A percentile compares a stretch with the other conserved stretches of the same genome.
Conservation (phyloP, 208 protist species). For the Trichomonas tenax region DNA sequence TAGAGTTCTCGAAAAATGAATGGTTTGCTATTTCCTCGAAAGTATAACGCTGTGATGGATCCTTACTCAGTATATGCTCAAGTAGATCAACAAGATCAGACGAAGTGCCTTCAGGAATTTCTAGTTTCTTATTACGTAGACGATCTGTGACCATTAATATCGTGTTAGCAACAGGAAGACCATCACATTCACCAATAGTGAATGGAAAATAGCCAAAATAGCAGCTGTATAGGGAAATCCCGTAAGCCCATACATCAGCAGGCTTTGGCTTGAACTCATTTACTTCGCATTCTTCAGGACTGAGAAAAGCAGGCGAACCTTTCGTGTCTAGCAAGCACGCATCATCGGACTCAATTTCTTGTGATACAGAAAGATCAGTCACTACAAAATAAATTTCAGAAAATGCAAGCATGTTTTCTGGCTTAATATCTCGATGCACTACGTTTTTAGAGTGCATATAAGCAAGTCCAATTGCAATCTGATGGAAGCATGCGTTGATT, state of each 20-base stretch:
- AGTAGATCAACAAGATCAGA: not conserved
- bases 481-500: not conserved
- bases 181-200: not conserved
- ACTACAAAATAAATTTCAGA: not conserved
- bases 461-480: not conserved
- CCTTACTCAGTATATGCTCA: not conserved
- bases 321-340: not conserved
- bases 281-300: not conserved
- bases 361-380: not conserved
- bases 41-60: not conserved
- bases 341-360: not conserved
- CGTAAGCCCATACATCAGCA: not conserved
- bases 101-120: not conserved
- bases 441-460: not conserved
- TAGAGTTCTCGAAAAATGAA: not conserved
- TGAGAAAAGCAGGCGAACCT: not conserved
- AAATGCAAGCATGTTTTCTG: not conserved
- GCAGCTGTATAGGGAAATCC: not conserved
- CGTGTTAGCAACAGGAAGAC: not conserved
- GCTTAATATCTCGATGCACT: not conserved
- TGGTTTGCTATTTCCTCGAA: not conserved
- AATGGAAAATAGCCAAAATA: not conserved
- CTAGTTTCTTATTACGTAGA: not conserved
- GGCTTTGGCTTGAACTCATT: not conserved
- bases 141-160: not conserved